These are phyloP conservation scores for Pythium biforme DNA, from an alignment of 352 stramenopile species.

Conservation along the genomic window DNA sequence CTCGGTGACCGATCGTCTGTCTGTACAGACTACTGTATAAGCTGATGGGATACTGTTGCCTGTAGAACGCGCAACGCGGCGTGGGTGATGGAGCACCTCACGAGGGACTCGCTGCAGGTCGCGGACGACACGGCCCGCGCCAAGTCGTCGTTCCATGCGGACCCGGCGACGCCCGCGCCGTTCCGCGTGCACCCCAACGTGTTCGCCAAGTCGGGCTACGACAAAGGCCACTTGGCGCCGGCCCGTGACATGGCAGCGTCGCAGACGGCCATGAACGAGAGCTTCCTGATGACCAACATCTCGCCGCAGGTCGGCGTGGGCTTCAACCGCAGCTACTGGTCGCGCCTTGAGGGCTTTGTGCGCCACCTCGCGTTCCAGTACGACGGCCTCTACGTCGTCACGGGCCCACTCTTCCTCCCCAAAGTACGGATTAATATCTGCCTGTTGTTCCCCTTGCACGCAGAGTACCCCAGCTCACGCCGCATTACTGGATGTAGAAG, in stretches of 20 bases:
- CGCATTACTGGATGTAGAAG: conserved; percentile 30
- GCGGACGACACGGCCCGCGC: conserved; percentile 69
- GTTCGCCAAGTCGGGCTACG: conserved; percentile 91
- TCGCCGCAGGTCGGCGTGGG: conserved; percentile 88
- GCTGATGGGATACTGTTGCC: not conserved
- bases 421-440: conserved; percentile 32
- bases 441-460: no score
- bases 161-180: conserved; percentile 58
- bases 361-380: conserved; percentile 78
- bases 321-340: conserved; percentile 90
- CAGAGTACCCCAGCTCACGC: no score
- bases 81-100: conserved; percentile 87
- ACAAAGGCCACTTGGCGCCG: conserved; percentile 94
- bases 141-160: conserved; percentile 88
- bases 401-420: conserved; percentile 92
- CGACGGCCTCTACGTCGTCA: conserved; percentile 89
- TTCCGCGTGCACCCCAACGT: conserved; percentile 88
- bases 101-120: conserved; percentile 60
- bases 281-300: conserved; percentile 96
- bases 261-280: conserved; percentile 89
- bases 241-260: conserved; percentile 87
- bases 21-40: no score
- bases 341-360: conserved; percentile 83
- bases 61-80: conserved; percentile 75
- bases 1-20: no score